Base-by-base conservation (phyloP, 805 yeast species). In the Candida bentonensis region DNA sequence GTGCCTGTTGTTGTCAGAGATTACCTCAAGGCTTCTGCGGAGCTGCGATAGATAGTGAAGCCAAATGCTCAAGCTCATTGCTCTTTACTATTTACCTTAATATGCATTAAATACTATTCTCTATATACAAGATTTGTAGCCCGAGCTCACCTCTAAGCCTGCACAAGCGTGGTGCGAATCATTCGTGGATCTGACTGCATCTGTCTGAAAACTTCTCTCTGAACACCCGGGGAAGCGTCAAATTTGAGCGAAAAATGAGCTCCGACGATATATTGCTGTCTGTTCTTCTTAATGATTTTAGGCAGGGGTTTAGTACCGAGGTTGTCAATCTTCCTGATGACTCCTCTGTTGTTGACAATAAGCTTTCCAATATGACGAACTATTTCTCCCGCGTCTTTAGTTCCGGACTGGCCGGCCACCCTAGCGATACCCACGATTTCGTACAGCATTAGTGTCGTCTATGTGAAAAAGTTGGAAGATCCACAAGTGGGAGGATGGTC, bases 1-100 rank as follows among this genome's bases (percentile, higher is more conserved):
- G 97, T 92, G 46, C 98, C 98, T 22, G 97, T 92, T 42, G 85
- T 92, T 49, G 68, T 92, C 54, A 76, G 97, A 64, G 98, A 92
- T 63, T 92, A 89, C 63, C 36, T 30, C 7, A 30, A 30, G n/a
- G 20, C 17, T 15, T 30, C 36, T 5, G 20, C 36, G 5, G 13
- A 30, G 17, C 7, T 9, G 17, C 17, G 11, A 15, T n/a, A 30
- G n/a, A 5, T 17, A 30, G 17, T 9, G 7, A 25, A 9, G 13
- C 27, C 7, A 25, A 25, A 25, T 9, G 13, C 27, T 25, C 11
- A 9, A 25, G 13, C 7, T 13, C 27, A 13, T 25, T 25, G 27
- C 27, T 25, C 11, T 25, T 25, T 13, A 25, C 11, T 25, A 9
- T 25, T 25, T 25, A 25, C 13, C 13, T 9, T 25, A 25, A 25